Evolutionary conservation across 805 yeast genomes (phyloP).

Genomic region (Metschnikowia peoriensis): DNA sequence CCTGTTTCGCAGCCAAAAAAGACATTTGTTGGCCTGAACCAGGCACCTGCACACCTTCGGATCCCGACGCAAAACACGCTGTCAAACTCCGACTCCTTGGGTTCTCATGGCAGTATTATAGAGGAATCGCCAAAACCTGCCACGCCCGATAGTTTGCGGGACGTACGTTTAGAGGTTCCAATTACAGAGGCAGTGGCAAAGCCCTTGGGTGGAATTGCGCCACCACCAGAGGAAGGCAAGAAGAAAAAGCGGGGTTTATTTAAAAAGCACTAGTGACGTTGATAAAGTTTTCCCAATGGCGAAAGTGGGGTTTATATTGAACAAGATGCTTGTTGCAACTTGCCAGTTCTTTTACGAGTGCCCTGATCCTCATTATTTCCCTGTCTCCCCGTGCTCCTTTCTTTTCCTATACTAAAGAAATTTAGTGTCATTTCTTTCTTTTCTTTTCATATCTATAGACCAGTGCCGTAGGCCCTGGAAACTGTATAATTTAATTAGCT

Average conservation of each 20-base stretch:
- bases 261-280: conserved; percentile 4
- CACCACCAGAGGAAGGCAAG: conserved; percentile 18
- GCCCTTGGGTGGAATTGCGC: conserved; percentile 31
- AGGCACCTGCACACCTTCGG: conserved; percentile 8
- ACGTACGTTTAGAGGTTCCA: conserved; percentile 20
- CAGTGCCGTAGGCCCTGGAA: background rate
- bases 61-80: conserved; percentile 8
- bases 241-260: conserved; percentile 33
- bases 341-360: too few species aligned
- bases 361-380: too few species aligned
- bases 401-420: too few species aligned
- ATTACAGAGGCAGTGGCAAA: conserved; percentile 21
- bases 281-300: too few species aligned
- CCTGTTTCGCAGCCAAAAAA: conserved; percentile 18
- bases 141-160: conserved; percentile 19
- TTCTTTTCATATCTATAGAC: too few species aligned
- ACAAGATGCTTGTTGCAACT: too few species aligned
- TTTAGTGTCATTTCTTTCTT: too few species aligned
- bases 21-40: conserved; percentile 8
- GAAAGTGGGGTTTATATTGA: too few species aligned
- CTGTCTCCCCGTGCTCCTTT: too few species aligned
- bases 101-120: conserved; percentile 22
- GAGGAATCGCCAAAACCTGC: conserved; percentile 26
- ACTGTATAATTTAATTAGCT: too few species aligned
- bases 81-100: conserved; percentile 20